A percentile compares a stretch with the other conserved stretches of the same genome.
Evolutionary conservation across 345 rosid species (phyloP).

Genomic region (Draba incana): DNA sequence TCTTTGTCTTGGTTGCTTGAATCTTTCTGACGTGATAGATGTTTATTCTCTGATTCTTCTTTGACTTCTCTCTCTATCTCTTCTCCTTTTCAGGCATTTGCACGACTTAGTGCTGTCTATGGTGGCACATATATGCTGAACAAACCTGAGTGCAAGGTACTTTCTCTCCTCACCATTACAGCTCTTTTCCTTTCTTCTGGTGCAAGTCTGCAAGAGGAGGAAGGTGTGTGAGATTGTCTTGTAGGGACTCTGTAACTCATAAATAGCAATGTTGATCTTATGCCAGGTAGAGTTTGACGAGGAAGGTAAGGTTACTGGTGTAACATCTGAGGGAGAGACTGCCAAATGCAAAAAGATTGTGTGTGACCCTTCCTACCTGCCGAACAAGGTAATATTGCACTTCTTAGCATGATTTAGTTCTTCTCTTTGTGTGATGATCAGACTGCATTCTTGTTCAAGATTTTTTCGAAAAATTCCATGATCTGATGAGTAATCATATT

Average conservation of each 20-base stretch:
- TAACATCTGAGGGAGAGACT: constrained; percentile 91
- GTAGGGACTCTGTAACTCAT: constrained; percentile 18
- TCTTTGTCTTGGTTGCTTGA: constrained; percentile 18
- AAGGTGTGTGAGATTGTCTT: constrained; percentile 14
- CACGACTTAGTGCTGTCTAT: constrained; percentile 94
- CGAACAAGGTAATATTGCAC: constrained; percentile 58
- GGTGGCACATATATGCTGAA: constrained; percentile 97
- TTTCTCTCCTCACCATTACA: constrained; percentile 12
- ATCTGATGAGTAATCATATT: background rate
- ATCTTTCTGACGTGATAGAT: constrained; percentile 1
- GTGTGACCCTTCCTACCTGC: constrained; percentile 84
- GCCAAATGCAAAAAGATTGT: constrained; percentile 95
- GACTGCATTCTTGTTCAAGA: constrained; percentile 10
- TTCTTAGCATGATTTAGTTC: constrained; percentile 14
- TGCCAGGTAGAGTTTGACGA: constrained; percentile 81
- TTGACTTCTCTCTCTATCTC: constrained; percentile 32
- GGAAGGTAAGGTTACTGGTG: constrained; percentile 74
- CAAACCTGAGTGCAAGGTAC: constrained; percentile 93
- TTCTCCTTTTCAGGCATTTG: constrained; percentile 67
- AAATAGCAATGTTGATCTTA: constrained; percentile 4
- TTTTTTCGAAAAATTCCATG: background rate
- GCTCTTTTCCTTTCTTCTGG: constrained; percentile 14
- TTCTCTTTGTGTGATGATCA: background rate
- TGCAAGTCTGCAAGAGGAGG: constrained; percentile 6
- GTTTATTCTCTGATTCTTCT: constrained; percentile 14